Evolutionary conservation across 257 asterid genomes (phyloP), one percentile per base, ranked within the genome.

Genomic region (Scutellaria baicalensis): DNA sequence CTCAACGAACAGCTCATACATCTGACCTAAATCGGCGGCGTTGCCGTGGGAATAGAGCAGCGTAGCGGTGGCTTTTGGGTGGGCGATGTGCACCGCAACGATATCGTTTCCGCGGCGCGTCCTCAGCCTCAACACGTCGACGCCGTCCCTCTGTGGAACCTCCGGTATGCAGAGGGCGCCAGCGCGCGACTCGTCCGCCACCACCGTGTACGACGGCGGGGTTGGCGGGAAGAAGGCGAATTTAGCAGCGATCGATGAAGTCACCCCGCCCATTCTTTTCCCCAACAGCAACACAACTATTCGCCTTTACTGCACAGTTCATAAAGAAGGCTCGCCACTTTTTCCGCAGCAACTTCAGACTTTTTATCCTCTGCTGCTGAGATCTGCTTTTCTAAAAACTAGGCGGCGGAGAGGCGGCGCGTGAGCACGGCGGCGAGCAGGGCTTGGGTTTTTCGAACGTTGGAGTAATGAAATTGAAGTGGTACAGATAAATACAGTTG

Each of bases 21-120:
- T 94, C 97, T 94, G 99, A 3, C 98, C 97, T 81, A 94, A 85
- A 82, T 94, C 99, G 51, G 99, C 98, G 68, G 98, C 99, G 86
- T 94, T 94, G 7, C 99, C 97, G 70, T 94, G 99, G 47, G 98
- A 94, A 68, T 94, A 94, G 7, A 94, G 93, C 81, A 94, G 71
- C 1, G 99, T 94, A 10, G 95, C 88, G 9, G 84, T 81, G 36
- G 99, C 95, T 81, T 89, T 91, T 1, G 95, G 93, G 76, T 91
- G 96, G 66, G 78, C 80, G 81, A 94, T 87, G 79, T 88, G 93
- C 52, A 89, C 88, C 33, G 98, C 96, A 33, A 88, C 93, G 69
- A 91, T 83, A 65, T 94, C 97, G 78, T 94, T 94, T 4, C 97
- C 97, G 11, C 96, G 84, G 17, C 96, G 92, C 77, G 99, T 94